Evolutionary conservation across 1,284 basidiomycete genomes (phyloP).

Genomic region (Mycena citricolor): DNA sequence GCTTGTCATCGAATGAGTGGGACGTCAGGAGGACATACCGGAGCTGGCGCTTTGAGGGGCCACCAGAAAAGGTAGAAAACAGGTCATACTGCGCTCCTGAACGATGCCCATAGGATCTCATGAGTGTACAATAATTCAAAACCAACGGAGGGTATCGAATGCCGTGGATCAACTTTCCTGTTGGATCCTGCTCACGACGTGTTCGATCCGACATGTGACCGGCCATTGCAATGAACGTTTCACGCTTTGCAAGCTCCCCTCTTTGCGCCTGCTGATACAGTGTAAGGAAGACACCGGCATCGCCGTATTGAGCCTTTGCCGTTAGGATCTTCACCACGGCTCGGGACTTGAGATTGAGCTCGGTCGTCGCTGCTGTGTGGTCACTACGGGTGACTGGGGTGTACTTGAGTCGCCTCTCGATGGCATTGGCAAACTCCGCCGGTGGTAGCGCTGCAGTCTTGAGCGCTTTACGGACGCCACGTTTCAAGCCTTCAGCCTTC

Average conservation of each 20-base stretch:
- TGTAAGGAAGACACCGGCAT: background rate
- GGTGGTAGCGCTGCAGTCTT: background rate
- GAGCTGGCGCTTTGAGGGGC: slow-evolving; percentile 2
- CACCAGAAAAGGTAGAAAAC: background rate
- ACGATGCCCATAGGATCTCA: slow-evolving; percentile 7
- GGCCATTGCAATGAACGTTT: slow-evolving; percentile 5
- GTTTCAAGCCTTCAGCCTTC: background rate
- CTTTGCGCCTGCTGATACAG: background rate
- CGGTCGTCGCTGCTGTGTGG: background rate
- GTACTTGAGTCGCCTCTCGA: background rate
- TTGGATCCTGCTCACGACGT: slow-evolving; percentile 2
- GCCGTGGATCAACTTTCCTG: slow-evolving; percentile 1
- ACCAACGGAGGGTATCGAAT: slow-evolving; percentile 3
- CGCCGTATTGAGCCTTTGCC: slow-evolving; percentile 7
- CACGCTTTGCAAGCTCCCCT: slow-evolving; percentile 2
- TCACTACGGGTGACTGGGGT: background rate
- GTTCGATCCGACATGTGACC: background rate
- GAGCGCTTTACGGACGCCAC: background rate
- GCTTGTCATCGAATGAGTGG: background rate
- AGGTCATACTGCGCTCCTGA: slow-evolving; percentile 13
- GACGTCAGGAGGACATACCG: background rate
- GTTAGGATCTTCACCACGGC: slow-evolving; percentile 2
- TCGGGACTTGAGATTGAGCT: background rate
- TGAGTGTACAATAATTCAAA: background rate
- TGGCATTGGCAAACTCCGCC: background rate